These are phyloP conservation scores for Botryococcus braunii DNA, from an alignment of 163 green algal species.

Conservation along the genomic window DNA sequence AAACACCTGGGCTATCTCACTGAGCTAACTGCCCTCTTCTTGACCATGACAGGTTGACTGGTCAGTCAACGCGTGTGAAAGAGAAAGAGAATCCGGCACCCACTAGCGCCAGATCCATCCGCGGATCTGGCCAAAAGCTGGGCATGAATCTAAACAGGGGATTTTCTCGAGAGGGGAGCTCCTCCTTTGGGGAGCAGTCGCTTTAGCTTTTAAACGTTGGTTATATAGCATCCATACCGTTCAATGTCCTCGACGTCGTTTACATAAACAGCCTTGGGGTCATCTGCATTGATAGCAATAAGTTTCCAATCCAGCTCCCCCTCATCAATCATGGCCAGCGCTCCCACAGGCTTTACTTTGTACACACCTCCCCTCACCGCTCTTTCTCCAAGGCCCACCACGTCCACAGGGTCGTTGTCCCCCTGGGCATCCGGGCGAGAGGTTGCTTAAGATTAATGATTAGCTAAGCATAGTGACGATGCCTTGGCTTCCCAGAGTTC, in stretches of 20 bases:
- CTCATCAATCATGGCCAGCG: slow-evolving; percentile 93
- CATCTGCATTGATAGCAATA: slow-evolving; percentile 79
- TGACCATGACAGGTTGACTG: too few relatives aligned
- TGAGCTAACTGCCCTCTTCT: too few relatives aligned
- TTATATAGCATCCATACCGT: slow-evolving; percentile 38
- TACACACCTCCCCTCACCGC: slow-evolving; percentile 81
- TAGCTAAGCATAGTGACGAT: too few relatives aligned
- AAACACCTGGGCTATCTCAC: too few relatives aligned
- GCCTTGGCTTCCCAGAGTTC: too few relatives aligned
- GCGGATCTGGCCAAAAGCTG: not conserved
- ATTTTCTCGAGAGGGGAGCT: not conserved
- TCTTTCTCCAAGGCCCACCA: slow-evolving; percentile 98
- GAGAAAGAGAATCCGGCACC: not conserved
- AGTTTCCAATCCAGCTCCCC: slow-evolving; percentile 99
- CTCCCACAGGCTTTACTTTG: slow-evolving; percentile 59
- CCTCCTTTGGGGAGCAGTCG: too few relatives aligned
- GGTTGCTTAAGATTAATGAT: too few relatives aligned
- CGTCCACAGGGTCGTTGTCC: slow-evolving; percentile 99
- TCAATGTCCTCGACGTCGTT: slow-evolving; percentile 97
- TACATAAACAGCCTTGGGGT: slow-evolving; percentile 84
- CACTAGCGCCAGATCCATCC: not conserved
- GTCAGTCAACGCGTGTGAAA: not conserved
- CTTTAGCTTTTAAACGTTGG: too few relatives aligned
- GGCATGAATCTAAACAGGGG: not conserved
- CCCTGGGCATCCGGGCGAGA: slow-evolving; percentile 55